A percentile compares a stretch with the other conserved stretches of the same genome.
These are phyloP conservation scores for Nemania sp. DNA, from an alignment of 2,329 filamentous ascomycete genomes.

Conservation along the genomic window DNA sequence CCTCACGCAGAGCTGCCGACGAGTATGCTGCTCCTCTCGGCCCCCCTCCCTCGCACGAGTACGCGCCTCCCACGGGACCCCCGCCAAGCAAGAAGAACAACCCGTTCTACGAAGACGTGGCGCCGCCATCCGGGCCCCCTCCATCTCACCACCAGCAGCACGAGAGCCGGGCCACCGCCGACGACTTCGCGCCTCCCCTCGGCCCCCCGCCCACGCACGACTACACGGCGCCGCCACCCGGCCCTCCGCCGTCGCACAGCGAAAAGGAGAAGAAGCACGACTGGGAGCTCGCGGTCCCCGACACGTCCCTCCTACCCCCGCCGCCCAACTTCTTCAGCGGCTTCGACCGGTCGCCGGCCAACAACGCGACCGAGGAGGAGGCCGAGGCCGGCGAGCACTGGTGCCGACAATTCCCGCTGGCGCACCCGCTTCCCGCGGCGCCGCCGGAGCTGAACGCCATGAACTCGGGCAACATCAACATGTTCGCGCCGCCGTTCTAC, in stretches of 20 bases:
- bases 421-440: constrained; percentile 55
- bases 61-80: constrained; percentile 42
- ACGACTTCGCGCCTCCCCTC: constrained; percentile 43
- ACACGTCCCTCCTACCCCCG: constrained; percentile 73
- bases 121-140: constrained; percentile 30
- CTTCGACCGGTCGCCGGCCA: constrained; percentile 67
- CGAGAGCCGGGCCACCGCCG: constrained; percentile 25
- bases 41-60: constrained; percentile 31
- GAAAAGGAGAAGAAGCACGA: constrained; percentile 57
- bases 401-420: constrained; percentile 65
- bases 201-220: constrained; percentile 44
- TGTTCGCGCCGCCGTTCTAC: constrained; percentile 57
- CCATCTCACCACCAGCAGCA: constrained; percentile 18
- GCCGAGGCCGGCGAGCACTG: constrained; percentile 68
- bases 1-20: constrained; percentile 13
- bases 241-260: constrained; percentile 42
- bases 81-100: constrained; percentile 39
- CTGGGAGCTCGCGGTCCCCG: constrained; percentile 72
- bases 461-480: constrained; percentile 55
- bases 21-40: constrained; percentile 23
- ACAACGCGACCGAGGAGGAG: constrained; percentile 69
- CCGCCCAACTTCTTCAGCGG: constrained; percentile 69
- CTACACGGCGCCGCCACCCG: constrained; percentile 35
- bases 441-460: constrained; percentile 53
- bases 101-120: constrained; percentile 24